Conservation (phyloP, 164 flowering plant genomes). For the Stephania yunnanensis region DNA sequence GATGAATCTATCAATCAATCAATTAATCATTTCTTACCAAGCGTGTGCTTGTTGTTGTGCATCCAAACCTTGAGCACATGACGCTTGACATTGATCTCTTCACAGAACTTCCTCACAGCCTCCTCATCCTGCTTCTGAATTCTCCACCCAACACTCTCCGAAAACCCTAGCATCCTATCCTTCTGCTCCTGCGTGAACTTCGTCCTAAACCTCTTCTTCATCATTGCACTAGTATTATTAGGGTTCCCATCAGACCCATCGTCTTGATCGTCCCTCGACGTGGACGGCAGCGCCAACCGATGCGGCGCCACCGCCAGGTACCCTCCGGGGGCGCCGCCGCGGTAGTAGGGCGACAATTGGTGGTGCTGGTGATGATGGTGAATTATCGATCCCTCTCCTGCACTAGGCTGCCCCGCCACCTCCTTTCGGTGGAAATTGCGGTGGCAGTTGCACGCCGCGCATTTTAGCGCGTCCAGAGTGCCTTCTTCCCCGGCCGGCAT, state of each 20-base stretch:
- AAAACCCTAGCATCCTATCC: slow-evolving; percentile 10
- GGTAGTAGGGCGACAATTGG: slow-evolving; percentile 1
- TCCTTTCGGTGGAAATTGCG: slow-evolving; percentile 11
- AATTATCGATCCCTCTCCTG: background rate
- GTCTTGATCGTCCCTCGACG: slow-evolving; percentile 3
- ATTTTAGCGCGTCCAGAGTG: slow-evolving; percentile 9
- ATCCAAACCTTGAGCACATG: slow-evolving; percentile 14
- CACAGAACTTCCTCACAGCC: slow-evolving; percentile 6
- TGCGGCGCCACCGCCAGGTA: background rate
- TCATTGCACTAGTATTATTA: background rate
- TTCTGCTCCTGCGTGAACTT: slow-evolving; percentile 12
- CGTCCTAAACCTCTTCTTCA: slow-evolving; percentile 13
- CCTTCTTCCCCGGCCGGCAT: slow-evolving; percentile 9
- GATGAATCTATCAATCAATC: no score
- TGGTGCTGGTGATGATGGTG: background rate
- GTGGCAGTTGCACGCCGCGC: slow-evolving; percentile 14
- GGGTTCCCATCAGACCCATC: background rate
- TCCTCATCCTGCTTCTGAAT: slow-evolving; percentile 13
- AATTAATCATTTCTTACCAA: slow-evolving; percentile 5
- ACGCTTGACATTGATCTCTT: slow-evolving; percentile 5
- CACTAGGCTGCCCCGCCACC: background rate
- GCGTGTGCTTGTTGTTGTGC: slow-evolving; percentile 16
- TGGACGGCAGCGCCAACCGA: background rate
- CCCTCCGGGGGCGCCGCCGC: background rate
- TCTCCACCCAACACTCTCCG: slow-evolving; percentile 14